A percentile compares a stretch with the other conserved stretches of the same genome.
phyloP scores from a whole-genome alignment of 306 rosid species.

The Crotalaria pallida region DNA sequence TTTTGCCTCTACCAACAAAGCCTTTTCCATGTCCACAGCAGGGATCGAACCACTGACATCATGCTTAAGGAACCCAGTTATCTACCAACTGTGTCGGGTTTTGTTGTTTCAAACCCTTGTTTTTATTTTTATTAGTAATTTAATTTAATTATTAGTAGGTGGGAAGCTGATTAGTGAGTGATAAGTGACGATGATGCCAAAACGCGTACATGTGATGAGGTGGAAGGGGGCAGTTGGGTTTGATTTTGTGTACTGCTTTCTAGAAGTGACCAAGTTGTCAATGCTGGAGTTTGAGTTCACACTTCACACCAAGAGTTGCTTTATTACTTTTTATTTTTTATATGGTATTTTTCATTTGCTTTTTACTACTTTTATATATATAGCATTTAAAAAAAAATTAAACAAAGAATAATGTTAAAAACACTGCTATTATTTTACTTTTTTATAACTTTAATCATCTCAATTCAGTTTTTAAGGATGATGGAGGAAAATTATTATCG shows the following conservation, averaged over 20 bases:
- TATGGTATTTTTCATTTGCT: too few relatives aligned
- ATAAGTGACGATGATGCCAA: conserved; percentile 24
- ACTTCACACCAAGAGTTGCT: conserved; percentile 15
- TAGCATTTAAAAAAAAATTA: not conserved
- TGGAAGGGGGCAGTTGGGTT: conserved; percentile 21
- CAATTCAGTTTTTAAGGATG: too few relatives aligned
- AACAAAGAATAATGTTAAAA: not conserved
- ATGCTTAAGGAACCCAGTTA: too few relatives aligned
- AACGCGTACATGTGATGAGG: conserved; percentile 32
- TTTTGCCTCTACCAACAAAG: too few relatives aligned
- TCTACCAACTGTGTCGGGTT: too few relatives aligned
- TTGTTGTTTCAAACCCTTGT: too few relatives aligned
- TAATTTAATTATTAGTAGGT: conserved; percentile 6
- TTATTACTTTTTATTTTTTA: not conserved
- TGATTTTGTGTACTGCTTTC: conserved; percentile 22
- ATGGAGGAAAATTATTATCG: too few relatives aligned
- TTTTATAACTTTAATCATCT: too few relatives aligned
- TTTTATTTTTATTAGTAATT: not conserved
- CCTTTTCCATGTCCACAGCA: too few relatives aligned
- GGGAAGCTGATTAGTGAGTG: conserved; percentile 7
- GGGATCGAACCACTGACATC: too few relatives aligned
- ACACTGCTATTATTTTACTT: not conserved
- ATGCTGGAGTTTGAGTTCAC: conserved; percentile 18
- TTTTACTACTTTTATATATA: not conserved
- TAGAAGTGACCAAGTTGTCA: conserved; percentile 10